Base-by-base conservation (phyloP, 1,284 basidiomycete species). In the Papiliotrema fonsecae region DNA sequence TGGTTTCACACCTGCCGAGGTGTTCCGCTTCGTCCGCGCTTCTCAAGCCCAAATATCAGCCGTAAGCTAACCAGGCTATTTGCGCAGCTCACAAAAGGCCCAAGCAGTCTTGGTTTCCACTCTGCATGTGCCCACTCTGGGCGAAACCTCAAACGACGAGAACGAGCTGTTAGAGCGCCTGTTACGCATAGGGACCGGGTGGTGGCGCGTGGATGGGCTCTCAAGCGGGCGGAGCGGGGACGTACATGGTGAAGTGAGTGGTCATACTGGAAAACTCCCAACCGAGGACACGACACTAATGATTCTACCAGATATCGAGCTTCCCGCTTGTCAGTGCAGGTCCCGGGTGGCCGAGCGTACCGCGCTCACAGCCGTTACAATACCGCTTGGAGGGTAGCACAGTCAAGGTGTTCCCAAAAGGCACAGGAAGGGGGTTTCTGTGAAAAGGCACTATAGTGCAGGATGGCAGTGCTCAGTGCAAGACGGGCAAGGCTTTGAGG, bases 371-470 rank as follows among this genome's bases (percentile, higher is more conserved):
- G 27, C 66, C 70, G 2, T 50, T 75, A 9, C 73, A 75, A 52
- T 75, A 70, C 49, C 61, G 70, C 6, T 54, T 74, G 11, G 70
- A 70, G 42, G 52, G 62, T 11, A 65, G 50, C 6, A 65, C 62
- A 4, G 72, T 74, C 37, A 60, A 60, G 45, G 64, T 70, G 31
- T 75, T 75, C 45, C 58, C 71, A 0, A 75, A 75, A 57, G 73
- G 73, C 1, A 75, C 70, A 0, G 73, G 73, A 7, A 49, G 68
- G 35, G 73, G 73, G 14, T 74, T 68, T 50, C 56, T 75, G 22
- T 75, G 55, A 48, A 11, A 4, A 7, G 19, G 21, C 19, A 9
- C 36, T 10, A 38, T 9, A 21, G 21, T 28, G 24, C 26, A 26
- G 9, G 13, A 19, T 19, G 13, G 36, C n/a, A n/a, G n/a, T n/a